These are phyloP conservation scores for Penicillium macrosclerotiorum DNA, from an alignment of 495 filamentous ascomycete species.

Conservation along the genomic window DNA sequence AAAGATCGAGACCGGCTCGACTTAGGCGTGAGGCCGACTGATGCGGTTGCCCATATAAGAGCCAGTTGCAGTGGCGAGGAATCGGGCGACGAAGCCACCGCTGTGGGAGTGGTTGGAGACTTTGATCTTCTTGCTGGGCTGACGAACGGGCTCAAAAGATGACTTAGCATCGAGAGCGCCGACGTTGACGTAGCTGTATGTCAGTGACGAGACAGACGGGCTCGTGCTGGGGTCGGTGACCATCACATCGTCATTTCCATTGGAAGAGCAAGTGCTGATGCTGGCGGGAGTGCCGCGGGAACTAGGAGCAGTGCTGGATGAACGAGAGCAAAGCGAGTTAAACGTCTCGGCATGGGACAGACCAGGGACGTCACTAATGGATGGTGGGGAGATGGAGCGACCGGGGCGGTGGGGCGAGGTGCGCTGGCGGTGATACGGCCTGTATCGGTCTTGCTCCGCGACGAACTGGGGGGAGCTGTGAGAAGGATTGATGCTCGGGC, in stretches of 20 bases:
- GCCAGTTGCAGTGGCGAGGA: conserved; percentile 43
- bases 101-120: conserved; percentile 23
- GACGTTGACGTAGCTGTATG: conserved; percentile 37
- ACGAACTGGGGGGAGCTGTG: conserved; percentile 29
- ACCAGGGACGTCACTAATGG: conserved; percentile 44
- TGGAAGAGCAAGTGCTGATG: conserved; percentile 41
- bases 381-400: conserved; percentile 52
- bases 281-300: conserved; percentile 42
- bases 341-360: conserved; percentile 46
- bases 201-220: conserved; percentile 27
- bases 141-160: conserved; percentile 25
- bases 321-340: conserved; percentile 48
- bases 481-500: conserved; percentile 33
- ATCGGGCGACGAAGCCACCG: conserved; percentile 42
- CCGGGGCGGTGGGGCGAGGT: conserved; percentile 31
- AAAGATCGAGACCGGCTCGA: conserved; percentile 24
- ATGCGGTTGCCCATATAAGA: conserved; percentile 44
- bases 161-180: conserved; percentile 23
- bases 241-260: conserved; percentile 35
- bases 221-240: conserved; percentile 35
- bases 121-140: conserved; percentile 46
- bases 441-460: conserved; percentile 36
- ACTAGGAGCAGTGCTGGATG: conserved; percentile 46
- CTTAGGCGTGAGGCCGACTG: conserved; percentile 30
- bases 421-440: conserved; percentile 37